Evolutionary conservation across 176 grass and related monocot species (phyloP), one percentile per base, ranked within the genome.

Genomic region (Bolboschoenus planiculmis): DNA sequence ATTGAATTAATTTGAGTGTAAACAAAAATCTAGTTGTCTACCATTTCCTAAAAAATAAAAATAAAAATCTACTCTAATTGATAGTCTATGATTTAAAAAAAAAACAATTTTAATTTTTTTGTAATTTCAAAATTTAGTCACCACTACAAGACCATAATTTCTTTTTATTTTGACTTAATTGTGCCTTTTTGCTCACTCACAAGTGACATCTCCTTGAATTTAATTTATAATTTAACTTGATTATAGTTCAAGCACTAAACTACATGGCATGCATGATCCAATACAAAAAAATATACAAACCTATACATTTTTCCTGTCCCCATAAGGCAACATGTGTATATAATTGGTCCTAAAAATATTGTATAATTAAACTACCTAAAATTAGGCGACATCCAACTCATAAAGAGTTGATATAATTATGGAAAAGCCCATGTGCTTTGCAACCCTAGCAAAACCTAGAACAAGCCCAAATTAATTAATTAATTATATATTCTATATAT

Each of bases 401-500:
- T 36, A 63, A 61, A 81, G 30, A 81, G 36, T 61, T 81, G 11
- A 61, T 36, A 75, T 57, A 50, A 79, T 56, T 56, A 79, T 33
- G 29, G 27, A 79, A 79, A 81, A 81, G 56, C 56, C 54, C 79
- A 81, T 81, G 79, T 81, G 56, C 79, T 81, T 81, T 81, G 79
- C 55, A 81, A 81, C 54, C 77, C 56, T 81, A 81, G 78, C 15
- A 63, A n/a, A 74, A 81, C 57, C 24, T 81, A 81, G 56, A 60
- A 81, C 53, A 81, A n/a, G 35, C 57, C 78, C 78, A 42, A 81
- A 60, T 60, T 43, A 81, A n/a, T n/a, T n/a, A n/a, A n/a, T n/a
- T n/a, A n/a, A n/a, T n/a, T 27, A 59, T 71, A 43, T 42, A 43
- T 73, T 11, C 21, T 24, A 46, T 8, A 47, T 37, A 10, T 14